A percentile compares a stretch with the other conserved stretches of the same genome.
These are phyloP conservation scores for Hapsidospora chrysogenum DNA, from an alignment of 495 filamentous ascomycete species.

Conservation along the genomic window DNA sequence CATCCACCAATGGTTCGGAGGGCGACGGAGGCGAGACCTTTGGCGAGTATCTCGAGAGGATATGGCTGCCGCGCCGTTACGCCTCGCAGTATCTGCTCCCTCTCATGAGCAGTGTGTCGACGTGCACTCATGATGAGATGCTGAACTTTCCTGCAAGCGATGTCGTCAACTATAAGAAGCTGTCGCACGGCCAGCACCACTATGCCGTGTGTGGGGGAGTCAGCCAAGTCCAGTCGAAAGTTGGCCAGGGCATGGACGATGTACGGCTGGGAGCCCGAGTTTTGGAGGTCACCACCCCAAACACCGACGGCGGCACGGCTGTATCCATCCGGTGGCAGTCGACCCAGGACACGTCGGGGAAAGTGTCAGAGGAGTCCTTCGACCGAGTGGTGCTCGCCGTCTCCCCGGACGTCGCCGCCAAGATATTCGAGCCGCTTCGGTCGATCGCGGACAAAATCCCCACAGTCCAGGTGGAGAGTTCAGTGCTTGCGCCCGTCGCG, in stretches of 20 bases:
- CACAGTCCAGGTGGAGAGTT: constrained; percentile 20
- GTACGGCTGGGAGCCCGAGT: constrained; percentile 2
- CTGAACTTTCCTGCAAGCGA: constrained; percentile 34
- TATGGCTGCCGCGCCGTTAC: constrained; percentile 26
- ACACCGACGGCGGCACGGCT: neutral
- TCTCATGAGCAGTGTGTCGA: constrained; percentile 32
- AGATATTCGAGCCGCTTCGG: constrained; percentile 24
- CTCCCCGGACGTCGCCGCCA: constrained; percentile 21
- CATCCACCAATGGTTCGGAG: neutral
- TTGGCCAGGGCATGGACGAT: constrained; percentile 14
- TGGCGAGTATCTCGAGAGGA: constrained; percentile 24
- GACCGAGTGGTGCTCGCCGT: constrained; percentile 29
- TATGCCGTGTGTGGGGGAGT: constrained; percentile 32
- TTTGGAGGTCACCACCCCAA: neutral
- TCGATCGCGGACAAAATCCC: constrained; percentile 22
- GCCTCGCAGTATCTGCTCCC: constrained; percentile 30
- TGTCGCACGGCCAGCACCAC: constrained; percentile 27
- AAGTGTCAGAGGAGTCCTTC: constrained; percentile 11
- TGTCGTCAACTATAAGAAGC: constrained; percentile 25
- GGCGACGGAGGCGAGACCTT: constrained; percentile 18
- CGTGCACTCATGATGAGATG: constrained; percentile 32
- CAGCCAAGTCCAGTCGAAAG: constrained; percentile 21
- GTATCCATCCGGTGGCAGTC: neutral
- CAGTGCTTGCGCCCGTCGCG: constrained; percentile 4
- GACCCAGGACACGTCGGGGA: neutral